phyloP scores from a whole-genome alignment of 129 eudicot species.

The Artemisia tridentata region DNA sequence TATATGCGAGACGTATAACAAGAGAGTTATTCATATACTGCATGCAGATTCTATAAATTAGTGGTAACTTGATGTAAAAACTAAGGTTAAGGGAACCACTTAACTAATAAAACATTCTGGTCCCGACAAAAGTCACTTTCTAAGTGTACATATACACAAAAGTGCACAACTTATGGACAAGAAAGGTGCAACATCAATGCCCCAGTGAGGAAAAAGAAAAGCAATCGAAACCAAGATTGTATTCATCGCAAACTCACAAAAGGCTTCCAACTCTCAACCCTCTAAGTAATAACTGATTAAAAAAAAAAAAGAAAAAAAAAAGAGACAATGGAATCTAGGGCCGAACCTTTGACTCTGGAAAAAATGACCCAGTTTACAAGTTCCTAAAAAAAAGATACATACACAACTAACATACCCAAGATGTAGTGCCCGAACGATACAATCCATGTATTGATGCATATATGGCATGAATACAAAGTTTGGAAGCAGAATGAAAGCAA shows the following conservation, averaged over 20 bases:
- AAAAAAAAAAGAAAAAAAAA: too few species aligned
- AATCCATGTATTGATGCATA: too few species aligned
- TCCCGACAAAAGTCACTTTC: neutral
- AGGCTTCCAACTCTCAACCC: neutral
- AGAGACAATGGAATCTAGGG: neutral
- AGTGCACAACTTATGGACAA: too few species aligned
- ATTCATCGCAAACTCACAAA: neutral
- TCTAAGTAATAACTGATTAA: too few species aligned
- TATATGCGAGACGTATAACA: neutral
- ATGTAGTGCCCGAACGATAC: too few species aligned
- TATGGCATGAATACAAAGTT: too few species aligned
- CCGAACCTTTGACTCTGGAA: neutral
- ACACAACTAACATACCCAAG: too few species aligned
- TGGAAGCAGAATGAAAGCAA: too few species aligned
- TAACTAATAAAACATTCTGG: neutral
- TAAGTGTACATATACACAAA: neutral
- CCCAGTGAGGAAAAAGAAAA: neutral
- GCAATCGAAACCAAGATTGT: neutral
- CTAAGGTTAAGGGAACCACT: neutral
- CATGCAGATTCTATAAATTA: neutral
- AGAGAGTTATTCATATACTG: neutral
- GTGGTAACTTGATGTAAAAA: neutral
- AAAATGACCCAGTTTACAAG: too few species aligned
- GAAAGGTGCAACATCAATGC: neutral
- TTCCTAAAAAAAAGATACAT: too few species aligned